Base-by-base conservation (phyloP, 2,329 filamentous ascomycete genomes). In the Lachnellula subtilissima region DNA sequence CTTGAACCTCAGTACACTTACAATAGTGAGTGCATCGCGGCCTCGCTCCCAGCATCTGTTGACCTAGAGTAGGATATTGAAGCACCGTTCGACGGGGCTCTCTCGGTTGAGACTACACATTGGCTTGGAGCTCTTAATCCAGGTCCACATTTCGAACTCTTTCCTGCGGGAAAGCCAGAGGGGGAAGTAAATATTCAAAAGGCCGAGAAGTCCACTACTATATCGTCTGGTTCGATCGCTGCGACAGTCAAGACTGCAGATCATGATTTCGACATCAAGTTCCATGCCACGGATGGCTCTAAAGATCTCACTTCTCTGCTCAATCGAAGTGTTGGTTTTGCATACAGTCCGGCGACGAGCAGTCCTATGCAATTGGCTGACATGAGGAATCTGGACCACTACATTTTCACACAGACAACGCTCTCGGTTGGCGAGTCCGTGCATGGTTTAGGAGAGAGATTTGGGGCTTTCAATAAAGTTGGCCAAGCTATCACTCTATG, bases 401-500 rank as follows among this genome's bases (percentile, higher is more conserved):
- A 81, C 68, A 76, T 82, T 61, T 82, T 83, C 64, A 77, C 79
- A 32, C 79, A 82, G 67, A 82, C 79, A 1, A 77, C 74, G 5
- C 72, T 83, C 2, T 72, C 74, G 2, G 79, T 83, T 0, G 80
- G 80, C 28, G 88, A 91, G 70, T 82, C 84, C 0, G 78, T 91
- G 14, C 87, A 89, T 69, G 88, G 88, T 0, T 77, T 91, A 4
- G 88, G 88, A 1, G 88, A 91, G 72, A 78, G 88, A 14, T 92
- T 91, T 67, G 88, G 88, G 0, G 82, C 86, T 6, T 88, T 88
- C 71, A 87, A 88, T 69, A 91, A 89, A 70, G 83, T 90, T 43
- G 88, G 88, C 12, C 87, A 91, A 70, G 77, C 78, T 12, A 74
- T 91, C 8, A 76, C 81, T 54, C 78, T 91, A 7, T 84, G 81